Evolutionary conservation across 139 green algal species (phyloP).

Genomic region (Chlamydomonas asymmetrica): DNA sequence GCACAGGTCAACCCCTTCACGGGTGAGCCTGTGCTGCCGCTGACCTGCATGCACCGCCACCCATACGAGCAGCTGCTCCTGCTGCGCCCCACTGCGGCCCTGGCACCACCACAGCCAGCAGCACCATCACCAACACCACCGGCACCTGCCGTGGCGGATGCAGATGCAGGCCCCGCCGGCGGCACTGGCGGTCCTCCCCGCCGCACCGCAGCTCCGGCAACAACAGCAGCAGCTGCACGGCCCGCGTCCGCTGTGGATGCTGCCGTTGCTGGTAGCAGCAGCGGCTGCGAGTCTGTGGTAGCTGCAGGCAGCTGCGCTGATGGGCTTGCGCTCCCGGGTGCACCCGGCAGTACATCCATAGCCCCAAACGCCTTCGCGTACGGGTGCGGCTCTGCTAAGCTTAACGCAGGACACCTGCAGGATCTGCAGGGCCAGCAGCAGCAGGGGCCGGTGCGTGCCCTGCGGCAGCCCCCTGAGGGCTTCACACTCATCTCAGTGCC

Average conservation of each 20-base stretch:
- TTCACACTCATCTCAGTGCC: conserved; percentile 38
- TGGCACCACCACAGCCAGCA: too few species aligned
- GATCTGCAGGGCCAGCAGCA: neutral
- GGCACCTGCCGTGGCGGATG: neutral
- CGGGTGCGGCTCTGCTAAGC: too few species aligned
- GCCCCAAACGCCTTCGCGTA: too few species aligned
- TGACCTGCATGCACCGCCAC: conserved; percentile 59
- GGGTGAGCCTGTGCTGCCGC: conserved; percentile 41
- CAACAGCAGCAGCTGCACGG: neutral
- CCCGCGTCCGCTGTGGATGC: conserved; percentile 4
- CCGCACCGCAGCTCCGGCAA: neutral
- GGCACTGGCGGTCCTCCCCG: too few species aligned
- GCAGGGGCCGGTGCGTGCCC: neutral
- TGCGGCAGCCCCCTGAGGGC: conserved; percentile 6
- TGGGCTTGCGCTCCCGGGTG: too few species aligned
- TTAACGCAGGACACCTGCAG: neutral
- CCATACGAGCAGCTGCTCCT: conserved; percentile 75
- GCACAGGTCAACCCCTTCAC: neutral
- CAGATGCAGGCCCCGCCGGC: too few species aligned
- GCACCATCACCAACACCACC: neutral
- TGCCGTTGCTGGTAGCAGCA: too few species aligned
- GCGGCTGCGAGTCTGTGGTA: too few species aligned
- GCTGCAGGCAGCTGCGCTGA: too few species aligned
- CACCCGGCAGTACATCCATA: too few species aligned
- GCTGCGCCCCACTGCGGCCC: conserved; percentile 17